Base-by-base conservation (phyloP, 2,329 filamentous ascomycete genomes). In the Cladosporium austrohemisphaericum region DNA sequence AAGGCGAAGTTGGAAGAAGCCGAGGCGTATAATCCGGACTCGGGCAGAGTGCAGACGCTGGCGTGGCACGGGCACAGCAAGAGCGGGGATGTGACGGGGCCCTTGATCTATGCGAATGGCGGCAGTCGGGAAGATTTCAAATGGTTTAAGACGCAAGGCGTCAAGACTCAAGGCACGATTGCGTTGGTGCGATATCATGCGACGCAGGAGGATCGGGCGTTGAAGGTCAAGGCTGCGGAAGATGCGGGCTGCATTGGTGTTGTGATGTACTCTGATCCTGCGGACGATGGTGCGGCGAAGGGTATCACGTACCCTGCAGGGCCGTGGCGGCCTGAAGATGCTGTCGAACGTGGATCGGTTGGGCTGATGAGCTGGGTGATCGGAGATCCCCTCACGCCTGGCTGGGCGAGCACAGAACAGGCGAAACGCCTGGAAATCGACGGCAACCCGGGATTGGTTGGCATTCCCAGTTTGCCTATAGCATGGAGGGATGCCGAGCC, bases 201-300 rank as follows among this genome's bases (percentile, higher is more conserved):
- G 26, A 80, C 81, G 1, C 82, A 92, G 62, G 74, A 72, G 2
- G 86, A 94, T 63, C 75, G 79, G 5, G 86, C 81, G 1, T 71
- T 94, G 59, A 96, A 97, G 68, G 80, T 98, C 60, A 95, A 92
- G 70, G 87, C 88, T 8, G 93, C 93, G 1, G 88, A 96, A 68
- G 67, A 88, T 59, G 88, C 86, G 11, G 93, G 93, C 1, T 93
- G 90, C 55, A 82, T 78, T 2, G 93, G 92, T 11, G 94, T 89
- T 60, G 80, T 98, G 49, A 87, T 95, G 51, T 98, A 96, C 72
- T 95, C 85, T 44, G 93, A 97, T 64, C 92, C 92, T 0, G 77
- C 78, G 1, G 86, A 96, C 43, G 86, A 95, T 63, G 90, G 90
- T 1, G 93, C 91, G 60, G 68, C 79, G 22, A 80, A 80, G 57